phyloP scores from a whole-genome alignment of 73 alveolate species.

The Diophrys sp. region DNA sequence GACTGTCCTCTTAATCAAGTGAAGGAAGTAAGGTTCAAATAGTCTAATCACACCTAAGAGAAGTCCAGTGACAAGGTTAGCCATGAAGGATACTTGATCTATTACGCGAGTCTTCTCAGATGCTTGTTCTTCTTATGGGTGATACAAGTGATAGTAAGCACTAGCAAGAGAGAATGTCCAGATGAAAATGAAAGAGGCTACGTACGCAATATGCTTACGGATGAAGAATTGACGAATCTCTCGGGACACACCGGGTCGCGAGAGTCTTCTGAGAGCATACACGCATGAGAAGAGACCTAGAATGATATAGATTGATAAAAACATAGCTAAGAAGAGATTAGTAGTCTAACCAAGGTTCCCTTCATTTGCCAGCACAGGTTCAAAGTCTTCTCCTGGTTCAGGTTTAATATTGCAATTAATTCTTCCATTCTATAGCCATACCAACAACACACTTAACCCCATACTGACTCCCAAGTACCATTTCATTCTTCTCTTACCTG shows the following conservation, averaged over 20 bases:
- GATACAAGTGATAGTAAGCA: slow-evolving; percentile 38
- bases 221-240: slow-evolving; percentile 44
- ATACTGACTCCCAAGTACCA: slow-evolving; percentile 18
- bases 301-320: slow-evolving; percentile 36
- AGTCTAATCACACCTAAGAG: slow-evolving; percentile 41
- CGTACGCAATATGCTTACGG: slow-evolving; percentile 52
- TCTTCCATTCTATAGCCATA: not conserved
- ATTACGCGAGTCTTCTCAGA: not conserved
- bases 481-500: slow-evolving; percentile 50
- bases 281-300: slow-evolving; percentile 47
- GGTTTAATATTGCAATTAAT: not conserved
- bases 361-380: not conserved
- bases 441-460: not conserved
- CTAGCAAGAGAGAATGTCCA: slow-evolving; percentile 33
- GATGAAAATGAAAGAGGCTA: slow-evolving; percentile 29
- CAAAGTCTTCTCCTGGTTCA: not conserved
- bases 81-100: slow-evolving; percentile 15
- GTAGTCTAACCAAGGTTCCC: not conserved
- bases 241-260: slow-evolving; percentile 45
- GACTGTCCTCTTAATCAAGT: slow-evolving; percentile 21
- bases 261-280: slow-evolving; percentile 45
- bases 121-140: not conserved
- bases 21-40: slow-evolving; percentile 53
- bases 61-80: slow-evolving; percentile 44
- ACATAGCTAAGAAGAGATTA: slow-evolving; percentile 34